Conservation (phyloP, 371 early-diverging fungal genomes). For the Blastocladiella emersonii region DNA sequence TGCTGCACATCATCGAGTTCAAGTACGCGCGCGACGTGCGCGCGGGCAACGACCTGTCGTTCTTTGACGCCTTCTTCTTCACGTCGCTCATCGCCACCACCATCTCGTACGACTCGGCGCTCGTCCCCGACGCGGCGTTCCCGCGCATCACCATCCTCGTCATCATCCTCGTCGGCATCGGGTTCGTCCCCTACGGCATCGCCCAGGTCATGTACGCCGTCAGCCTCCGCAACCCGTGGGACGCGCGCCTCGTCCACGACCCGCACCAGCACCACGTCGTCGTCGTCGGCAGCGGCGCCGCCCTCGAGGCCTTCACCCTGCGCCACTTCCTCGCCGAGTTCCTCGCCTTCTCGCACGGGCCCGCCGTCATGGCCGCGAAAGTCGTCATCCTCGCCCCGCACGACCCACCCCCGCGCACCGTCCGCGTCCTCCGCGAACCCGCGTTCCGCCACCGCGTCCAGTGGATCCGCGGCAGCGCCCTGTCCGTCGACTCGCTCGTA, state of each 20-base stretch:
- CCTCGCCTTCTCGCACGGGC: not conserved
- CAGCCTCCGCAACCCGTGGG: not conserved
- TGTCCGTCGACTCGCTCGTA: not conserved
- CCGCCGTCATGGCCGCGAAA: not conserved
- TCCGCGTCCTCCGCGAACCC: not conserved
- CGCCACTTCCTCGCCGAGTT: not conserved
- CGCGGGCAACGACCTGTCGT: not conserved
- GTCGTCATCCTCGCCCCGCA: not conserved
- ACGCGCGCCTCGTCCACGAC: not conserved
- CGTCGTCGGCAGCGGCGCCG: conserved; percentile 1
- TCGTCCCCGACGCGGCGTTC: not conserved
- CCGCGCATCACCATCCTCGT: not conserved
- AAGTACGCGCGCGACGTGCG: not conserved
- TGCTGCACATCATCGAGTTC: not conserved
- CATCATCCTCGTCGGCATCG: not conserved
- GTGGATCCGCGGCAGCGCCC: not conserved
- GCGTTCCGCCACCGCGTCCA: not conserved
- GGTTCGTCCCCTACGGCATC: not conserved
- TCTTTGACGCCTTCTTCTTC: conserved; percentile 1
- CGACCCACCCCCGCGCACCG: not conserved
- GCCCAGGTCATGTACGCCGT: not conserved
- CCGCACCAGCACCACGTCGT: not conserved
- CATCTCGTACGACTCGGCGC: not conserved
- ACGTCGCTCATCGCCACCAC: not conserved
- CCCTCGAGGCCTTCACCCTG: not conserved